Evolutionary conservation across 345 rosid species (phyloP), one percentile per base, ranked within the genome.

Genomic region (Streptanthus diversifolius): DNA sequence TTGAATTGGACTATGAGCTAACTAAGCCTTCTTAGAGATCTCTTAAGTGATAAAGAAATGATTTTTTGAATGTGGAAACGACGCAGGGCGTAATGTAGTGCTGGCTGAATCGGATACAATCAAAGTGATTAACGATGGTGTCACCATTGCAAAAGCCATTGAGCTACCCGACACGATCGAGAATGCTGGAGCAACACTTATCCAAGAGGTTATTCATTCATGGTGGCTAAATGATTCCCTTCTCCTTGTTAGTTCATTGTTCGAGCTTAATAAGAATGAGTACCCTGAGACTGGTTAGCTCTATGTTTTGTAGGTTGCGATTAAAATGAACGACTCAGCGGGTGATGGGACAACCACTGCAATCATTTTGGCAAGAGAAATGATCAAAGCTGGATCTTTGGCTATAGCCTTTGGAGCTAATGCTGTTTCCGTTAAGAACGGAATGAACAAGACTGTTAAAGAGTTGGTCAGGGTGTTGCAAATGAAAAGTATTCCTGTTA

Each of bases 321-420:
- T 70, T 74, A 85, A 84, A 75, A 89, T 85, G 92, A 93, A 93
- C 30, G 88, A 82, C 3, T 77, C 88, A 78, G 98, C 95, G 37
- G 97, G 98, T 60, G 97, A 91, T 80, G 97, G 97, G 57, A 93
- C 97, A 0, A 85, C 97, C 4, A 90, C 95, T 47, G 97, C 96
- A 1, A 85, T 88, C 29, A 81, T 92, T 65, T 82, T 93, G 81
- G 92, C 98, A 63, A 85, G 91, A 70, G 90, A 75, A 54, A 85
- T 90, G 88, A 84, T 91, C 78, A 89, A 83, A 63, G 80, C 79
- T 35, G 97, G 97, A 44, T 57, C 87, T 75, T 54, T 90, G 76
- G 88, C 89, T 0, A 86, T 93, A 74, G 67, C 88, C 59, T 90
- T 86, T 72, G 96, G 98, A 54, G 97, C 97, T 71, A 87, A 87